These are phyloP conservation scores for Tuctoria greenei DNA, from an alignment of 176 grass and related monocot genomes.

Conservation along the genomic window DNA sequence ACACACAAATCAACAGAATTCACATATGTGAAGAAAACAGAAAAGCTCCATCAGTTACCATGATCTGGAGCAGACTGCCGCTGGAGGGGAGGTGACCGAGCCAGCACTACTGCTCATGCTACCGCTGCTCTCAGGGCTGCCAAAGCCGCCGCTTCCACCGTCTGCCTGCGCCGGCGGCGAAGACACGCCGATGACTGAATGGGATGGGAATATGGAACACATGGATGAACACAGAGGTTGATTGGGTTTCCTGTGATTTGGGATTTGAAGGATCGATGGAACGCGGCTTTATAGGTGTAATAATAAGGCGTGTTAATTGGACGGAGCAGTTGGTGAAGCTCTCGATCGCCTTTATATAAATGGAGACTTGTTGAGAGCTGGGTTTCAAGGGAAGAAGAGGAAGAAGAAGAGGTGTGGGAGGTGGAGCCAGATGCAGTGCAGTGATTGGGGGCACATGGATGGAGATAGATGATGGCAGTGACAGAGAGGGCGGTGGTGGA, in stretches of 20 bases:
- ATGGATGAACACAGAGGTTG: neutral
- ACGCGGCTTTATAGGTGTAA: neutral
- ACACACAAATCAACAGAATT: no score
- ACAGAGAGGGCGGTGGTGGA: constrained; percentile 35
- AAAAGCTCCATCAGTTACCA: constrained; percentile 26
- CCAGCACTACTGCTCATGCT: constrained; percentile 42
- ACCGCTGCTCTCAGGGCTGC: constrained; percentile 23
- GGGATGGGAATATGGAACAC: constrained; percentile 32
- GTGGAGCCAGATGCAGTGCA: constrained; percentile 42
- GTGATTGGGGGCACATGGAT: constrained; percentile 57
- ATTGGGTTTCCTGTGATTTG: neutral
- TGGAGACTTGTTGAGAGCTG: constrained; percentile 22
- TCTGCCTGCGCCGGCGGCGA: neutral
- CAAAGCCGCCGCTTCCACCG: neutral
- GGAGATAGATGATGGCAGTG: constrained; percentile 43
- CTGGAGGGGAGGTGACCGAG: constrained; percentile 36
- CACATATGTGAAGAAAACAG: no score
- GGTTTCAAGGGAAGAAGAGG: constrained; percentile 10
- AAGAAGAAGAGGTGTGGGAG: neutral
- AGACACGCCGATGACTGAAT: constrained; percentile 7
- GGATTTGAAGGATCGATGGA: neutral
- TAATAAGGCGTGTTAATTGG: neutral
- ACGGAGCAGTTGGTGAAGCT: constrained; percentile 18
- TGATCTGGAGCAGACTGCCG: constrained; percentile 52
- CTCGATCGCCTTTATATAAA: constrained; percentile 25